phyloP scores from a whole-genome alignment of 2,329 filamentous ascomycete species.

The Furcasterigmium furcatum region DNA sequence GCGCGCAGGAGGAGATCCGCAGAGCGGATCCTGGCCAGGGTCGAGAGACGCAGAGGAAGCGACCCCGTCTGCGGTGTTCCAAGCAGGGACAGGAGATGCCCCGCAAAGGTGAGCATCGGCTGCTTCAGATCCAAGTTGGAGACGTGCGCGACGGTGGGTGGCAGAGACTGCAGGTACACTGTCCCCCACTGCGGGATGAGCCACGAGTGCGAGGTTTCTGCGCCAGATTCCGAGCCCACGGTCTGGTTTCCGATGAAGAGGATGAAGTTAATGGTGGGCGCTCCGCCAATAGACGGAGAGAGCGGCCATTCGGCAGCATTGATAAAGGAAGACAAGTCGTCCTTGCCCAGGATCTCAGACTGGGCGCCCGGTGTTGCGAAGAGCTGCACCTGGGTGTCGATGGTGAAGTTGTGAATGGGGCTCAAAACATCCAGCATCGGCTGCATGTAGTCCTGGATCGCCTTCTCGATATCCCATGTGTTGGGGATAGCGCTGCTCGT shows the following conservation, averaged over 20 bases:
- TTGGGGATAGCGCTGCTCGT: constrained; percentile 75
- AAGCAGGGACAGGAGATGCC: constrained; percentile 83
- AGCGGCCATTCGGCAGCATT: constrained; percentile 98
- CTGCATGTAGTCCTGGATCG: constrained; percentile 75
- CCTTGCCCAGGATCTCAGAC: constrained; percentile 67
- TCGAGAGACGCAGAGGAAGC: constrained; percentile 79
- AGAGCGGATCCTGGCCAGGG: constrained; percentile 79
- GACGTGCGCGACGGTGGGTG: constrained; percentile 47
- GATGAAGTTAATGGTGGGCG: constrained; percentile 94
- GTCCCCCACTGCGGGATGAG: constrained; percentile 94
- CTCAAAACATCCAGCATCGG: constrained; percentile 78
- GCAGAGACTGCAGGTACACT: constrained; percentile 55
- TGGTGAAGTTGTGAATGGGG: constrained; percentile 89
- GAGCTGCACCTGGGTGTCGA: constrained; percentile 93
- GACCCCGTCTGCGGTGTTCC: constrained; percentile 82
- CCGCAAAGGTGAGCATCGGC: constrained; percentile 84
- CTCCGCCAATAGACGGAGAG: constrained; percentile 87
- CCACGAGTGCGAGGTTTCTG: constrained; percentile 65
- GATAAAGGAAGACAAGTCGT: constrained; percentile 90
- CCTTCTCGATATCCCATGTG: constrained; percentile 85
- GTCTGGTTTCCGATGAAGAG: constrained; percentile 82
- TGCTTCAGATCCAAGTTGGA: constrained; percentile 66
- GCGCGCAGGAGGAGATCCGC: constrained; percentile 84
- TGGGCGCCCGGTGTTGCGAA: constrained; percentile 73
- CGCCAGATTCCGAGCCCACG: constrained; percentile 48